Base-by-base conservation (phyloP, 1,284 basidiomycete species). In the Microbotryum violaceum region DNA sequence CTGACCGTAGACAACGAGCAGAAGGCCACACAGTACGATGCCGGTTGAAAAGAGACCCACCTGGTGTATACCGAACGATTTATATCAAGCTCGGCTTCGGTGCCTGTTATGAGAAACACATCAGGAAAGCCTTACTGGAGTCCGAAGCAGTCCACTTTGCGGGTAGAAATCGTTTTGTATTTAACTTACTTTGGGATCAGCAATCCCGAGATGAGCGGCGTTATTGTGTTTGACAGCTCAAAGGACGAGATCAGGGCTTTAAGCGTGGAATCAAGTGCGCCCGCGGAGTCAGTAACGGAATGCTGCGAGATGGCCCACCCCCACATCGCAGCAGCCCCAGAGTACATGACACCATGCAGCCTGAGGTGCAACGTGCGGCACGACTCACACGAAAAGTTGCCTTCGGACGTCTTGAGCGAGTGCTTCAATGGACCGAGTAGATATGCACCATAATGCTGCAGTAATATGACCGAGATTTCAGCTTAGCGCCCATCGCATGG, bases 171-270 rank as follows among this genome's bases (percentile, higher is more conserved):
- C 21, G 23, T 3, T 16, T 18, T n/a, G 33, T 29, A 16, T n/a
- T 23, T 3, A 4, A 23, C 60, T 2, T 25, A 64, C 60, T 47
- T 48, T 3, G 64, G 61, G 2, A 66, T 62, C 2, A 63, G 54
- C 5, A 61, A 57, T 12, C 62, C 65, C 4, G 42, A 27, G 2
- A 65, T 14, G 23, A 67, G 61, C 6, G 65, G 66, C 18, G 58
- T 67, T 21, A 67, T 45, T 1, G 66, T 67, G 25, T 65, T 65
- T 57, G 60, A 44, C 12, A 67, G 58, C 51, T 65, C 57, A 42
- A 63, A 60, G 1, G 63, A 48, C 4, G 63, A 60, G 9, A 67
- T 55, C 20, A 67, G 50, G 16, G 58, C 56, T 10, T 57, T 29
- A 29, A 27, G 9, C 16, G 47, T 21, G 16, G 3, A 6, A 16